Evolutionary conservation across 2,329 filamentous ascomycete species (phyloP).

Genomic region (Tolypocladium ophioglossoides): DNA sequence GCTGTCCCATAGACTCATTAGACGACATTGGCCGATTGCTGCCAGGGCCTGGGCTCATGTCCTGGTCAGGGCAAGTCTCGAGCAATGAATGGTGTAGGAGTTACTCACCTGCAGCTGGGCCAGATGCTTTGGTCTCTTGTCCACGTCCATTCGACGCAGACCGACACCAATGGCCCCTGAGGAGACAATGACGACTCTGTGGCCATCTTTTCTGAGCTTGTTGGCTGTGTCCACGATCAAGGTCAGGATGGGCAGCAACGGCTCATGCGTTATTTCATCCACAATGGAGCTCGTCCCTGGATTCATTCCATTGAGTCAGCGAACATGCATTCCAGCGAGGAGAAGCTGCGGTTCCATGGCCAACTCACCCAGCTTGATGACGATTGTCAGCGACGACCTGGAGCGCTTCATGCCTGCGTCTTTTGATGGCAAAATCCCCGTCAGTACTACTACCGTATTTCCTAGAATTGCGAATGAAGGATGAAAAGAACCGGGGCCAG

Average conservation of each 20-base stretch:
- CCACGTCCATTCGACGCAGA: conserved; percentile 78
- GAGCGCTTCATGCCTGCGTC: conserved; percentile 51
- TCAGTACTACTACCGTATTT: background rate
- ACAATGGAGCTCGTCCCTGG: conserved; percentile 97
- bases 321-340: background rate
- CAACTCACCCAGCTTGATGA: conserved; percentile 74
- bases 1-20: conserved; percentile 93
- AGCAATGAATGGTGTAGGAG: background rate
- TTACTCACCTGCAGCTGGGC: conserved; percentile 64
- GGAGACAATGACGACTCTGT: conserved; percentile 90
- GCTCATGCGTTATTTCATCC: conserved; percentile 89
- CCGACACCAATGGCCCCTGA: conserved; percentile 96
- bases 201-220: conserved; percentile 77
- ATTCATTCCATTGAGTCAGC: background rate
- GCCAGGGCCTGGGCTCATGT: conserved; percentile 57
- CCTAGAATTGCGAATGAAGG: background rate
- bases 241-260: conserved; percentile 79
- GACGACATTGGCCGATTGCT: conserved; percentile 87
- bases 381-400: conserved; percentile 42
- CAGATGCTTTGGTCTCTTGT: conserved; percentile 80
- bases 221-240: conserved; percentile 92
- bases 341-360: background rate
- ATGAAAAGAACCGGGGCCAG: background rate
- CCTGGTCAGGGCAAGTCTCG: background rate
- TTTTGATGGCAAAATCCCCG: conserved; percentile 11